Evolutionary conservation across 495 filamentous ascomycete genomes (phyloP).

Genomic region (Cercophora samala): DNA sequence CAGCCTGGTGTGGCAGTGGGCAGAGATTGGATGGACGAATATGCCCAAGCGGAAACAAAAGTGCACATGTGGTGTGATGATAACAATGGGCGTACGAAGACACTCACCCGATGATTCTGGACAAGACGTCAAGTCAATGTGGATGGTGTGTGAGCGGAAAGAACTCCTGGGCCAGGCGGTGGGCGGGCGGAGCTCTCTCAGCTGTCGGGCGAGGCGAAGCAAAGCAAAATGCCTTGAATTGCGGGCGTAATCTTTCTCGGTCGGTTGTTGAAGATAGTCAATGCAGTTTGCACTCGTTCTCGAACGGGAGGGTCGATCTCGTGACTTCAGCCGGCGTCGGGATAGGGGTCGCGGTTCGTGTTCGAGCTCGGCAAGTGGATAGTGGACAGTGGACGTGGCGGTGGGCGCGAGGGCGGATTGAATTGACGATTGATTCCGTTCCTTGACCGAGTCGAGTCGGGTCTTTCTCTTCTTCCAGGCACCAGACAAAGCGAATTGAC

Average conservation of each 20-base stretch:
- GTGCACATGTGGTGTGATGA: not conserved
- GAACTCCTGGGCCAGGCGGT: not conserved
- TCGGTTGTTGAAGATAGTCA: not conserved
- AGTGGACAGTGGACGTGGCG: not conserved
- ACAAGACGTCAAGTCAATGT: not conserved
- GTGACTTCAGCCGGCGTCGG: not conserved
- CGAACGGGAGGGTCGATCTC: too few species aligned
- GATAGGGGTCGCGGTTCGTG: not conserved
- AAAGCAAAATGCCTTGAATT: not conserved
- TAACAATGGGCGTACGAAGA: not conserved
- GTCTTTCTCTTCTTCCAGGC: not conserved
- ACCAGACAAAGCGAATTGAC: slow-evolving; percentile 1
- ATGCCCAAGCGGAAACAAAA: not conserved
- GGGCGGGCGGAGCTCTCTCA: not conserved
- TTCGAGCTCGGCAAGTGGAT: not conserved
- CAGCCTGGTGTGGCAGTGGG: not conserved
- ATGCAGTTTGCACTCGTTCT: too few species aligned
- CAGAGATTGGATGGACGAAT: not conserved
- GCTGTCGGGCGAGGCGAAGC: not conserved
- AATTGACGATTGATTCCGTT: not conserved
- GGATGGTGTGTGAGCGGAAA: not conserved
- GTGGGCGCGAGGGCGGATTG: not conserved
- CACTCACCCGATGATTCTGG: not conserved
- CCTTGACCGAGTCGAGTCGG: not conserved
- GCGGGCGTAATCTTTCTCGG: not conserved